These are phyloP conservation scores for Fusarium ramigenum DNA, from an alignment of 2,329 filamentous ascomycete genomes.

Conservation along the genomic window DNA sequence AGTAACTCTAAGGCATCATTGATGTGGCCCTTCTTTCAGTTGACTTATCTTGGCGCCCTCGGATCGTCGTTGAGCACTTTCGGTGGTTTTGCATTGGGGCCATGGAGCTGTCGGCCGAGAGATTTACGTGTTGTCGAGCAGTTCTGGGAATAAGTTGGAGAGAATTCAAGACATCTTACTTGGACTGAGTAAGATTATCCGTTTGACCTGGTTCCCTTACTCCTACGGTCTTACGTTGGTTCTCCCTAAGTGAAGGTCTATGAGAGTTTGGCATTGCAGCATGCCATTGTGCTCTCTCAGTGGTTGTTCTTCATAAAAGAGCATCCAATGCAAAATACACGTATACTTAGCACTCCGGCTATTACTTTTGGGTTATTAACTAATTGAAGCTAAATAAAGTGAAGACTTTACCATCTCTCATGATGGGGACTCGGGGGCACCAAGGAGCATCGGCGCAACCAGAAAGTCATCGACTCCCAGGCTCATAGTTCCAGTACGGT, in stretches of 20 bases:
- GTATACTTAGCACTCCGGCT: background rate
- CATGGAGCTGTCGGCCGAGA: background rate
- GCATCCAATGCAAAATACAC: background rate
- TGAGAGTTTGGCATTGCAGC: background rate
- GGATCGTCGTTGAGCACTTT: background rate
- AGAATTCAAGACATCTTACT: background rate
- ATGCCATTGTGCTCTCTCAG: background rate
- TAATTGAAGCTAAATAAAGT: background rate
- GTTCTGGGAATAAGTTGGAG: background rate
- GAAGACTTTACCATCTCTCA: background rate
- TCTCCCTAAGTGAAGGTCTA: background rate
- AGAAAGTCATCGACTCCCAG: background rate
- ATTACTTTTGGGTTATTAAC: background rate
- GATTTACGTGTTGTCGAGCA: background rate
- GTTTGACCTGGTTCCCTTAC: background rate
- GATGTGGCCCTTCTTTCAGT: fast-evolving
- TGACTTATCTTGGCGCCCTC: too few species aligned
- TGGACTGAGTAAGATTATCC: fast-evolving
- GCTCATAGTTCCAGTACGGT: too few species aligned
- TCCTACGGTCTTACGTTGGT: background rate
- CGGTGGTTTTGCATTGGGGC: background rate
- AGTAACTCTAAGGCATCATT: background rate
- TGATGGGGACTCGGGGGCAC: too few species aligned
- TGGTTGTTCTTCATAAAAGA: background rate
- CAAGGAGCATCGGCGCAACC: background rate